These are phyloP conservation scores for Gelatoporia subvermispora DNA, from an alignment of 768 basidiomycete species.

Conservation along the genomic window DNA sequence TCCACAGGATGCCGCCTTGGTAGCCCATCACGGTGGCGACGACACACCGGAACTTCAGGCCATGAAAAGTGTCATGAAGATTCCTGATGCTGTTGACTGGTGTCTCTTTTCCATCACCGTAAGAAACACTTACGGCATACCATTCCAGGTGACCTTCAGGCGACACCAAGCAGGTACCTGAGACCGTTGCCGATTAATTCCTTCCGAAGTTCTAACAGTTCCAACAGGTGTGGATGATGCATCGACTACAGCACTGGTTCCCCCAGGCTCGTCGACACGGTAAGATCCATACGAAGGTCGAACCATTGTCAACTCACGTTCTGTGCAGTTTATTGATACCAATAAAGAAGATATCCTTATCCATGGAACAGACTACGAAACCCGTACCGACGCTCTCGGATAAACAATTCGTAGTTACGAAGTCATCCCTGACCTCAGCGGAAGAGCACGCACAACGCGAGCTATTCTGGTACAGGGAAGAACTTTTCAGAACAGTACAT, in stretches of 20 bases:
- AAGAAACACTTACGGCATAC: conserved; percentile 85
- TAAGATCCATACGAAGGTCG: conserved; percentile 26
- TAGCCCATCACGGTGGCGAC: conserved; percentile 14
- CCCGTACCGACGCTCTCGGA: conserved; percentile 84
- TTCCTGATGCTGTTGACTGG: conserved; percentile 57
- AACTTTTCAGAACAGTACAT: conserved; percentile 62
- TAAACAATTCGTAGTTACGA: conserved; percentile 86
- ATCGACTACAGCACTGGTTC: conserved; percentile 55
- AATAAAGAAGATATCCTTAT: conserved; percentile 62
- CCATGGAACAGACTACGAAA: conserved; percentile 48
- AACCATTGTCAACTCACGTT: background rate
- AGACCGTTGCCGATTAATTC: background rate
- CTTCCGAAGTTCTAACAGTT: background rate
- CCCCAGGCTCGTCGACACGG: conserved; percentile 86
- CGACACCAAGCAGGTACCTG: conserved; percentile 55
- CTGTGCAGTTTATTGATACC: conserved; percentile 58
- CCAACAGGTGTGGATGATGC: conserved; percentile 35
- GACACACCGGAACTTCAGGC: conserved; percentile 11
- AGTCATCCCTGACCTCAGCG: conserved; percentile 52
- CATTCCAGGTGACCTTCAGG: conserved; percentile 84
- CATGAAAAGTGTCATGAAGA: conserved; percentile 29
- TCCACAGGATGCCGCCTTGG: conserved; percentile 21
- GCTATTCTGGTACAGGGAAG: conserved; percentile 95
- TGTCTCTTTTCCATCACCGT: conserved; percentile 89
- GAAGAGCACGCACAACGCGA: conserved; percentile 68